These are phyloP conservation scores for Penicillium turbatum DNA, from an alignment of 495 filamentous ascomycete genomes.

Conservation along the genomic window DNA sequence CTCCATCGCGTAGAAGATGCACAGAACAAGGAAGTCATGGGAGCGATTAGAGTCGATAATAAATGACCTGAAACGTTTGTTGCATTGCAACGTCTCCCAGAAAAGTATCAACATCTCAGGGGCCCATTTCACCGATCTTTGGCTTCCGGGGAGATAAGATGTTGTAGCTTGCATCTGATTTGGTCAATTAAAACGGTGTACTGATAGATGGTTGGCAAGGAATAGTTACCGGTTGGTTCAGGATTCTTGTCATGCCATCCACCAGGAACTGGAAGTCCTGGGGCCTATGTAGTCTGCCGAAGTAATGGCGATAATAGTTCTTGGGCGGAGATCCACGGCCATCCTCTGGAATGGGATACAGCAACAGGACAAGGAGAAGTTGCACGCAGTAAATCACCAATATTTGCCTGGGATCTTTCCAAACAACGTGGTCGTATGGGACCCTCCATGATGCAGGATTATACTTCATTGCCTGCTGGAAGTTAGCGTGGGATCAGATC, in stretches of 20 bases:
- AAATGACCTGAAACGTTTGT: constrained; percentile 94
- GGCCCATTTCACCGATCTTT: constrained; percentile 77
- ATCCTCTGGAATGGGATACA: constrained; percentile 88
- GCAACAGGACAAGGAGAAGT: constrained; percentile 76
- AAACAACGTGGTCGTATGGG: constrained; percentile 89
- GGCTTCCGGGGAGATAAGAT: constrained; percentile 85
- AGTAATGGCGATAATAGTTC: constrained; percentile 90
- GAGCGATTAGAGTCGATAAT: constrained; percentile 93
- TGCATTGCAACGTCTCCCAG: constrained; percentile 96
- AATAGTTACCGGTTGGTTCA: constrained; percentile 72
- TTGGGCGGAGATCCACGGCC: constrained; percentile 59
- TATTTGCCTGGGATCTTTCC: constrained; percentile 88
- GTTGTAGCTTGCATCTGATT: constrained; percentile 71
- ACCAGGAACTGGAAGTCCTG: constrained; percentile 98
- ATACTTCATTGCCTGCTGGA: constrained; percentile 79
- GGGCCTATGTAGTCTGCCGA: constrained; percentile 84
- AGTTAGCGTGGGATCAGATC: constrained; percentile 6
- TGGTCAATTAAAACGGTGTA: not conserved
- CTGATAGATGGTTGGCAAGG: not conserved
- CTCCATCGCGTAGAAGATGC: constrained; percentile 88
- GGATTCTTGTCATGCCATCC: constrained; percentile 88
- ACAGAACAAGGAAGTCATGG: constrained; percentile 87
- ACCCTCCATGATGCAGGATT: constrained; percentile 93
- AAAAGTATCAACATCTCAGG: constrained; percentile 97
- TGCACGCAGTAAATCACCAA: constrained; percentile 90